Conservation (phyloP, 305 asterid genomes). For the Fraxinus floribunda region DNA sequence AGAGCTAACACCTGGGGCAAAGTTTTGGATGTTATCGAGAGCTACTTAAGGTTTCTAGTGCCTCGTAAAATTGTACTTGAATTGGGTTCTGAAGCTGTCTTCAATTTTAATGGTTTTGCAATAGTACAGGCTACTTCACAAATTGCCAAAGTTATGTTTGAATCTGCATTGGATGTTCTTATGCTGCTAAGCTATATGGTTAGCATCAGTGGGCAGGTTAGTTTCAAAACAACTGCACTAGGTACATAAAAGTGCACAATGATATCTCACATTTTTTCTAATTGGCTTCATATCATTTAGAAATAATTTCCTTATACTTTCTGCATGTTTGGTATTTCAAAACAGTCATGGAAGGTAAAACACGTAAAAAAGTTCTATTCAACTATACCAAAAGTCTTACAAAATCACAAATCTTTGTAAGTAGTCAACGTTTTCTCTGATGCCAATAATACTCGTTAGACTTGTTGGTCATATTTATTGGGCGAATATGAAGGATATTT, state of each 20-base stretch:
- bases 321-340: slow-evolving; percentile 11
- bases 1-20: slow-evolving; percentile 77
- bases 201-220: slow-evolving; percentile 89
- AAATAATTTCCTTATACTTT: slow-evolving; percentile 1
- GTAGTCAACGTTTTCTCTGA: slow-evolving; percentile 3
- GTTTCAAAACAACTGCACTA: slow-evolving; percentile 30
- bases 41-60: slow-evolving; percentile 71
- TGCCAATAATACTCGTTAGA: not conserved
- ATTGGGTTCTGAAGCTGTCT: slow-evolving; percentile 41
- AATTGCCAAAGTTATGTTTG: slow-evolving; percentile 85
- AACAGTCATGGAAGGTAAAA: slow-evolving; percentile 13
- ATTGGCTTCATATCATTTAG: not conserved
- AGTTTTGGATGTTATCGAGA: slow-evolving; percentile 70
- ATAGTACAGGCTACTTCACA: slow-evolving; percentile 84
- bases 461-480: slow-evolving; percentile 1
- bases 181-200: slow-evolving; percentile 84
- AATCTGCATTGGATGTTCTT: slow-evolving; percentile 76
- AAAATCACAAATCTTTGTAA: slow-evolving; percentile 1
- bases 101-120: slow-evolving; percentile 49
- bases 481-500: not conserved
- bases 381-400: slow-evolving; percentile 5
- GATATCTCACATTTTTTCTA: not conserved
- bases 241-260: slow-evolving; percentile 1
- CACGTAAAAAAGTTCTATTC: slow-evolving; percentile 12
- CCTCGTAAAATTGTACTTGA: slow-evolving; percentile 67